These are phyloP conservation scores for Cronartium quercuum DNA, from an alignment of 1,284 basidiomycete species.

Conservation along the genomic window DNA sequence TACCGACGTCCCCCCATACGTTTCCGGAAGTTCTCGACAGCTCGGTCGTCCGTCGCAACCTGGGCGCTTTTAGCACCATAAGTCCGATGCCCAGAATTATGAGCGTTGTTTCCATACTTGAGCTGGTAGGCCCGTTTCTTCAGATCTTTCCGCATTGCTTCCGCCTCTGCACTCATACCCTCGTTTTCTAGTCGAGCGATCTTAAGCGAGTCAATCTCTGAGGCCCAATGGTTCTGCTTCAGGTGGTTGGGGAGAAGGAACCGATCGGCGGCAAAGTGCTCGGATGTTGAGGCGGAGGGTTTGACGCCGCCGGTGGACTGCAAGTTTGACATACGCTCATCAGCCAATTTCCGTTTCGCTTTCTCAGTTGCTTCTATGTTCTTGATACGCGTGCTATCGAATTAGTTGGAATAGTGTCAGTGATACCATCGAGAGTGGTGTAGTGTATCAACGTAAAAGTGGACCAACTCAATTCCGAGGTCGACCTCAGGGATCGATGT, in stretches of 20 bases:
- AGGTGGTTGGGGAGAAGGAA: slow-evolving; percentile 29
- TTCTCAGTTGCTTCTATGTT: slow-evolving; percentile 97
- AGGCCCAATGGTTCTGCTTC: slow-evolving; percentile 1
- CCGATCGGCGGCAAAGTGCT: slow-evolving; percentile 35
- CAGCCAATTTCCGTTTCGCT: slow-evolving; percentile 75
- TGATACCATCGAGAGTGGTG: neutral
- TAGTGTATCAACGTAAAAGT: slow-evolving; percentile 42
- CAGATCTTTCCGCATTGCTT: slow-evolving; percentile 15
- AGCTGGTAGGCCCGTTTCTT: slow-evolving; percentile 29
- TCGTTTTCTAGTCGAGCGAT: slow-evolving; percentile 28
- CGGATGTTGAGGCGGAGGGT: neutral
- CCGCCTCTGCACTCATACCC: slow-evolving; percentile 21
- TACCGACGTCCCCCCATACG: slow-evolving; percentile 35
- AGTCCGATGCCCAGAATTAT: slow-evolving; percentile 6
- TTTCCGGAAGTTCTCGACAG: slow-evolving; percentile 36
- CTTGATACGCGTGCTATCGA: slow-evolving; percentile 67
- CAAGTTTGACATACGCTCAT: slow-evolving; percentile 56
- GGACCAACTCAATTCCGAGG: slow-evolving; percentile 87
- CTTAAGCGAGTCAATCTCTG: slow-evolving; percentile 23
- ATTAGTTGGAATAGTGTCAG: slow-evolving; percentile 10
- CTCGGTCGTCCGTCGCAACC: slow-evolving; percentile 32
- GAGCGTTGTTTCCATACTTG: slow-evolving; percentile 27
- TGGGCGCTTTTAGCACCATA: slow-evolving; percentile 11
- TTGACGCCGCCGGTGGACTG: neutral
- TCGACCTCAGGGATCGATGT: slow-evolving; percentile 93